Percentiles rank a stretch among this genome's conserved stretches.
These are phyloP conservation scores for Lotus japonicus DNA, from an alignment of 306 rosid species.

Conservation along the genomic window DNA sequence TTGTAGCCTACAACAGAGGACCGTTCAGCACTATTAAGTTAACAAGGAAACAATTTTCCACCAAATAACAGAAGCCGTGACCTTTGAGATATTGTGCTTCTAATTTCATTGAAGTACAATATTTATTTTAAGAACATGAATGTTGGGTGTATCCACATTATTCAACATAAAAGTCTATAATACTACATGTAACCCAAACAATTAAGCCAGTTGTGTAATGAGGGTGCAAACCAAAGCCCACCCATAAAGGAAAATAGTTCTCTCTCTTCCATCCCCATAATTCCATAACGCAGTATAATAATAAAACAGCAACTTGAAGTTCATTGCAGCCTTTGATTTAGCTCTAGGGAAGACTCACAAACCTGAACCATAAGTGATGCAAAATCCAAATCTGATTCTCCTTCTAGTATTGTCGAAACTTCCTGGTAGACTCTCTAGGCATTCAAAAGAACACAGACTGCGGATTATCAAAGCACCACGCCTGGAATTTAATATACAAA, in stretches of 20 bases:
- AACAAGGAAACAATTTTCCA: neutral
- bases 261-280: neutral
- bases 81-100: neutral
- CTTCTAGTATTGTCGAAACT: slow-evolving; percentile 79
- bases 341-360: slow-evolving; percentile 23
- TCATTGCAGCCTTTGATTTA: neutral
- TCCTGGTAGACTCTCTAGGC: slow-evolving; percentile 92
- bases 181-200: neutral
- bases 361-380: slow-evolving; percentile 97
- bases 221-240: neutral
- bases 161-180: neutral
- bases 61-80: neutral
- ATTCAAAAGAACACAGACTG: slow-evolving; percentile 87
- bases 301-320: neutral
- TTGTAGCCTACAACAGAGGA: neutral
- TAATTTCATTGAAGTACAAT: neutral
- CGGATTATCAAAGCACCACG: slow-evolving; percentile 95
- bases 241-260: slow-evolving; percentile 4
- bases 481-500: slow-evolving; percentile 32
- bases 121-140: neutral
- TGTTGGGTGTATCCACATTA: neutral
- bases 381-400: slow-evolving; percentile 77
- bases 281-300: neutral
- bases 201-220: neutral
- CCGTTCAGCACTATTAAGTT: neutral